Base-by-base conservation (phyloP, 2,329 filamentous ascomycete species). In the Meredithiella fracta region DNA sequence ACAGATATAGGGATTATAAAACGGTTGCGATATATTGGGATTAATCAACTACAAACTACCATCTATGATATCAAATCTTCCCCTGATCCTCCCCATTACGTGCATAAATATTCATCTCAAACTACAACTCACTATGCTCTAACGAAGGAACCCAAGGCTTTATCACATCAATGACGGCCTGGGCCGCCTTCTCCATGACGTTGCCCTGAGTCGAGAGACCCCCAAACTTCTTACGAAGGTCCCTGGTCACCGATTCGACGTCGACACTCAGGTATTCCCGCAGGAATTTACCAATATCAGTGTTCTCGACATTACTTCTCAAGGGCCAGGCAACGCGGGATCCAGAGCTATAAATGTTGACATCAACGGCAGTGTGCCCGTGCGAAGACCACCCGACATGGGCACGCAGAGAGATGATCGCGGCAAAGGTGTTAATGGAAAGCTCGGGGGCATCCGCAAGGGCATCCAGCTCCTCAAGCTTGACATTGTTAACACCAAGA, bases 371-470 rank as follows among this genome's bases (percentile, higher is more conserved):
- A 20, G 83, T 85, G 70, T 98, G 92, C 26, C 92, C 92, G 67
- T 96, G 91, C 0, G 90, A 95, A 60, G 79, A 83, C 92, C 92
- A 98, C 14, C 92, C 94, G 47, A 95, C 79, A 65, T 94, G 88
- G 1, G 90, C 86, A 59, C 92, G 80, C 3, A 85, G 77, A 62
- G 86, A 94, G 62, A 97, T 79, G 72, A 98, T 91, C 64, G 87
- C 82, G 0, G 89, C 82, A 65, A 97, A 86, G 1, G 77, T 71
- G 2, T 74, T 68, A 31, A 74, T 70, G 9, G 82, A 75, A 2
- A 69, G 67, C 1, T 72, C 72, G 0, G 82, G 78, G 25, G 75
- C 68, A 34, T 78, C 69, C 23, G 86, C 73, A 31, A 96, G 72
- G 3, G 68, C 67, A 23, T 79, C 68, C 38, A 97, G 73, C 68